Base-by-base conservation (phyloP, 176 grass and related monocot genomes). In the Zoysia pacifica region DNA sequence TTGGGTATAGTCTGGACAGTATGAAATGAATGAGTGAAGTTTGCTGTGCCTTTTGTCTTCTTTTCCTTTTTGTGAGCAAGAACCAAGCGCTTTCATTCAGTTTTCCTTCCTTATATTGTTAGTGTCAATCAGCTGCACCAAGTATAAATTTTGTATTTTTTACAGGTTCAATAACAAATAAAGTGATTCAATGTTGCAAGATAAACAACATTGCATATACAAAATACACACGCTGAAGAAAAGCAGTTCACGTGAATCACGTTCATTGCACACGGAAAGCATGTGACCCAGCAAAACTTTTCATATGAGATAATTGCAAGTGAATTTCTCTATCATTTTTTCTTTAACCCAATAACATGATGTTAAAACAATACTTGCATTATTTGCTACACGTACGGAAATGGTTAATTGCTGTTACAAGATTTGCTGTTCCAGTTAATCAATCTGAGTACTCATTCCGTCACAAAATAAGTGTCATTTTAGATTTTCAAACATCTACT, bases 1-100 rank as follows among this genome's bases (percentile, higher is more conserved):
- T 40, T 73, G 78, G 62, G 78, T 85, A 36, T 78, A 77, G 60
- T 81, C 73, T 85, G 83, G 59, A 67, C 38, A 35, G 62, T 46
- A 62, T 78, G 20, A 39, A 67, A 67, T 74, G 52, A 59, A 82
- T 68, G 62, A 54, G 55, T 78, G 79, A 58, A 77, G 74, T 69
- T 73, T 81, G 66, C 79, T 54, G 40, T 67, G 38, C 47, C 6
- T 52, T 50, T 65, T 82, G 55, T 71, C 52, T 53, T 14, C 15
- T 20, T n/a, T 45, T 48, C 2, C 39, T 68, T 60, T 35, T 52
- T 77, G 77, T 59, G 10, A 7, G 53, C 53, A 55, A 55, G 53
- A 9, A 58, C 51, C 15, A 0, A 28, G 28, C 28, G 28, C 28
- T 28, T 28, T 28, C 28, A 28, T 28, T 28, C 28, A 28, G 28